A percentile compares a stretch with the other conserved stretches of the same genome.
Conservation (phyloP, 345 rosid species). For the Eucalyptus lansdowneana region DNA sequence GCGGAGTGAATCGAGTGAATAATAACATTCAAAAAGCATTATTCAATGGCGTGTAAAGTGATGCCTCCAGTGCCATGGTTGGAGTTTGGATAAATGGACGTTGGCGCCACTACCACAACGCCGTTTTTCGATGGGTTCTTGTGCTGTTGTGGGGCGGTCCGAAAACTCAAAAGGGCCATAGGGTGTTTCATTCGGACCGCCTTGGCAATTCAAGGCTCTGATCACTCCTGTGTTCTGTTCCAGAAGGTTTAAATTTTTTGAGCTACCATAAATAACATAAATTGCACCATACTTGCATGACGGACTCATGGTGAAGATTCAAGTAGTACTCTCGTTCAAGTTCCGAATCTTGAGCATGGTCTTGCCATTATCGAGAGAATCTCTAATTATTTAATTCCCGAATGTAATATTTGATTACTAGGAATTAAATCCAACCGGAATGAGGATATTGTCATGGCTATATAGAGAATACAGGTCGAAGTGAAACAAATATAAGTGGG, state of each 20-base stretch:
- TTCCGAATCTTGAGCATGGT: constrained; percentile 99
- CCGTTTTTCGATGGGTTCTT: too few species aligned
- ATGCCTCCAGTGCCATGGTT: too few species aligned
- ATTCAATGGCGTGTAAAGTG: too few species aligned
- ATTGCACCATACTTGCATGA: not conserved
- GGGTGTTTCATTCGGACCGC: constrained; percentile 15
- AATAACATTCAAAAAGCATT: too few species aligned
- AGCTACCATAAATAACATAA: not conserved
- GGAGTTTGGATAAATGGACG: too few species aligned
- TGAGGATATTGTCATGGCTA: not conserved
- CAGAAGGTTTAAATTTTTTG: not conserved
- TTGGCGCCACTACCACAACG: too few species aligned
- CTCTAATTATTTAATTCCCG: constrained; percentile 7
- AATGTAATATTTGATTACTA: not conserved
- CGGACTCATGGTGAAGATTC: not conserved
- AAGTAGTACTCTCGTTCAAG: constrained; percentile 34
- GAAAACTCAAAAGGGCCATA: too few species aligned
- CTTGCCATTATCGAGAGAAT: constrained; percentile 91
- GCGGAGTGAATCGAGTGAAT: too few species aligned
- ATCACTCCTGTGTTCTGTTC: constrained; percentile 66
- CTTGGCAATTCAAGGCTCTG: constrained; percentile 94
- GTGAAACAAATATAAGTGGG: not conserved
- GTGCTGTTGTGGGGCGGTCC: too few species aligned
- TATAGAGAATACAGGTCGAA: too few species aligned
- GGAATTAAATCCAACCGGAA: not conserved